These are phyloP conservation scores for Ceriops tagal DNA, from an alignment of 345 rosid genomes.

Conservation along the genomic window DNA sequence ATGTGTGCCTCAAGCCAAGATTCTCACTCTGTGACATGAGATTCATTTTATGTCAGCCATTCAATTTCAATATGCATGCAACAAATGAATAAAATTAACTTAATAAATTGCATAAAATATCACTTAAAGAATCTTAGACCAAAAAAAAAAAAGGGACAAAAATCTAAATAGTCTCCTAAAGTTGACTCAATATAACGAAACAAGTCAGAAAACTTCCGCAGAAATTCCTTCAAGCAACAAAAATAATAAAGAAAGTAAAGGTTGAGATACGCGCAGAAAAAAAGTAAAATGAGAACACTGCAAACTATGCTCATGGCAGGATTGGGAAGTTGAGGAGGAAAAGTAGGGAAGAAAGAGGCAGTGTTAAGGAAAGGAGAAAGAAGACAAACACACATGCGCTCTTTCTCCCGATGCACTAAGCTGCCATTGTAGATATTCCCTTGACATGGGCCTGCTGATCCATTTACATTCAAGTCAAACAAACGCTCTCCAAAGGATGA, in stretches of 20 bases:
- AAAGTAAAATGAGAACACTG: slow-evolving; percentile 27
- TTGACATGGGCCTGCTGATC: slow-evolving; percentile 99
- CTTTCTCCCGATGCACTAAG: slow-evolving; percentile 98
- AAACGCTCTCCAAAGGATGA: slow-evolving; percentile 56
- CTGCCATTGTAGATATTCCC: slow-evolving; percentile 99
- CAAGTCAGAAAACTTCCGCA: neutral
- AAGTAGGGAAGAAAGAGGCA: slow-evolving; percentile 84
- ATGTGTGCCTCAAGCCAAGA: too few species aligned
- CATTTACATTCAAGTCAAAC: slow-evolving; percentile 95
- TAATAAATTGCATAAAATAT: neutral
- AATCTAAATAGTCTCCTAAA: neutral
- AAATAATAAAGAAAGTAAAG: slow-evolving; percentile 29
- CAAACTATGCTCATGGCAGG: slow-evolving; percentile 41
- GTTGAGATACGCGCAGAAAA: slow-evolving; percentile 24
- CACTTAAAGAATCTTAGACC: neutral
- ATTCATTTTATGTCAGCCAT: neutral
- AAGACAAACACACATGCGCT: slow-evolving; percentile 99
- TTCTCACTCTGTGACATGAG: neutral
- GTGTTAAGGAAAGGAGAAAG: slow-evolving; percentile 98
- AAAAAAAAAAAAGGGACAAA: neutral
- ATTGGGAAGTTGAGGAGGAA: slow-evolving; percentile 71
- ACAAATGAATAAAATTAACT: neutral
- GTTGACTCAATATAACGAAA: neutral
- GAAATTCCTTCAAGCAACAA: slow-evolving; percentile 11
- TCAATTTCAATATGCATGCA: neutral